These are phyloP conservation scores for Phytopythium cucurbitacearum DNA, from an alignment of 352 stramenopile species.

Conservation along the genomic window DNA sequence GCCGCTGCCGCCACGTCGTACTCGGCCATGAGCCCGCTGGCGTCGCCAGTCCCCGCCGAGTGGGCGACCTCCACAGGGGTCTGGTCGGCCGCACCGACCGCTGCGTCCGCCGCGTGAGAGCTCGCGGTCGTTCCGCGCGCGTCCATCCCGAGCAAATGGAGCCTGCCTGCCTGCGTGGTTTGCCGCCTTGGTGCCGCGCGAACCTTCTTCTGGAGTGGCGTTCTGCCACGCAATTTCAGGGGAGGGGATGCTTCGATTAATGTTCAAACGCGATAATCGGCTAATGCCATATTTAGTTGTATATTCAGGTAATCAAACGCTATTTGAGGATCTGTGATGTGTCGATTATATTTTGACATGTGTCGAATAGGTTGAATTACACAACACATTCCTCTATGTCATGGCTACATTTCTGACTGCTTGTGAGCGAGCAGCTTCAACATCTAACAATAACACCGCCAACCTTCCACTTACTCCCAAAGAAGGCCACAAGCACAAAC, in stretches of 20 bases:
- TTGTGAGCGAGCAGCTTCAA: too few relatives aligned
- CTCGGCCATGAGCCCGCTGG: slow-evolving; percentile 33
- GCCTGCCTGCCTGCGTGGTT: too few relatives aligned
- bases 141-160: slow-evolving; percentile 2
- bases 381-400: too few relatives aligned
- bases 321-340: too few relatives aligned
- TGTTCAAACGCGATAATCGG: not conserved
- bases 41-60: slow-evolving; percentile 5
- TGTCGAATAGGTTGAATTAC: too few relatives aligned
- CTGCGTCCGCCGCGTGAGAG: not conserved
- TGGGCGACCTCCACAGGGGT: slow-evolving; percentile 7
- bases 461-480: too few relatives aligned
- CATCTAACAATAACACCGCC: too few relatives aligned
- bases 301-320: too few relatives aligned
- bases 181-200: not conserved
- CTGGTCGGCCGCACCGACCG: not conserved
- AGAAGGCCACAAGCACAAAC: too few relatives aligned
- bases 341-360: too few relatives aligned
- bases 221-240: slow-evolving; percentile 13
- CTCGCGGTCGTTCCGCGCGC: not conserved
- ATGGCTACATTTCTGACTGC: too few relatives aligned
- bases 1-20: slow-evolving; percentile 32
- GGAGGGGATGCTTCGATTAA: not conserved
- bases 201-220: slow-evolving; percentile 4
- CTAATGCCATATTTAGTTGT: too few relatives aligned